phyloP scores from a whole-genome alignment of 225 moss, liverwort and hornwort species.

The Thuidium tamariscinum region DNA sequence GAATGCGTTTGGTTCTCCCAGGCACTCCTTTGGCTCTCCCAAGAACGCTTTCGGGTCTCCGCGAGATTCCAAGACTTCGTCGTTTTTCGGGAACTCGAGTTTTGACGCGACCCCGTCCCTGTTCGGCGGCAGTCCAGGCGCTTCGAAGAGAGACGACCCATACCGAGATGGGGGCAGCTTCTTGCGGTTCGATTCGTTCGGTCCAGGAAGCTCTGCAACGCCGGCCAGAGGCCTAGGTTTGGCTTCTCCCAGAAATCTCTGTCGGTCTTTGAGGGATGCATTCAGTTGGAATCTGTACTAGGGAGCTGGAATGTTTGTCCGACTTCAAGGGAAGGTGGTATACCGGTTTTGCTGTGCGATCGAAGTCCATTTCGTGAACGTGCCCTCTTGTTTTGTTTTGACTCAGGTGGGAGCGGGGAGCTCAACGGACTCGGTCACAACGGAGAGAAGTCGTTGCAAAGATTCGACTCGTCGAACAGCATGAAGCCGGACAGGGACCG shows the following conservation, averaged over 20 bases:
- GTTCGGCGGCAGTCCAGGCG: slow-evolving; percentile 44
- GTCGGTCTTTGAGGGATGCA: background rate
- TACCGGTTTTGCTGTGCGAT: background rate
- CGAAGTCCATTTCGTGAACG: background rate
- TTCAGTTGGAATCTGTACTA: background rate
- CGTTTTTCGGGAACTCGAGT: slow-evolving; percentile 27
- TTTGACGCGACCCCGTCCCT: slow-evolving; percentile 32
- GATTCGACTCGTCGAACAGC: slow-evolving; percentile 50
- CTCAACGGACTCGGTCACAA: background rate
- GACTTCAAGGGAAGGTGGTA: background rate
- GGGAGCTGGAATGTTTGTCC: background rate
- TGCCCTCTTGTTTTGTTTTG: background rate
- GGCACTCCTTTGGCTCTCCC: slow-evolving; percentile 30
- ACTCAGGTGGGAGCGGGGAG: slow-evolving; percentile 33
- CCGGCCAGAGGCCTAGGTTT: slow-evolving; percentile 12
- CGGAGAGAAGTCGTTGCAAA: slow-evolving; percentile 33
- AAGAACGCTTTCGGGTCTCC: slow-evolving; percentile 23
- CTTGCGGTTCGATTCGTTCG: slow-evolving; percentile 47
- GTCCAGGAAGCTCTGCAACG: slow-evolving; percentile 25
- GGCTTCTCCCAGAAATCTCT: background rate
- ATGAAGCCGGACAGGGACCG: slow-evolving; percentile 30
- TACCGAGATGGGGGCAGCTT: slow-evolving; percentile 32
- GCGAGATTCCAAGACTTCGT: slow-evolving; percentile 14
- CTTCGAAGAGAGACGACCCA: slow-evolving; percentile 25
- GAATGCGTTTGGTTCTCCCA: slow-evolving; percentile 34